Conservation (phyloP, 345 rosid species). For the Lenwebbia sp. region DNA sequence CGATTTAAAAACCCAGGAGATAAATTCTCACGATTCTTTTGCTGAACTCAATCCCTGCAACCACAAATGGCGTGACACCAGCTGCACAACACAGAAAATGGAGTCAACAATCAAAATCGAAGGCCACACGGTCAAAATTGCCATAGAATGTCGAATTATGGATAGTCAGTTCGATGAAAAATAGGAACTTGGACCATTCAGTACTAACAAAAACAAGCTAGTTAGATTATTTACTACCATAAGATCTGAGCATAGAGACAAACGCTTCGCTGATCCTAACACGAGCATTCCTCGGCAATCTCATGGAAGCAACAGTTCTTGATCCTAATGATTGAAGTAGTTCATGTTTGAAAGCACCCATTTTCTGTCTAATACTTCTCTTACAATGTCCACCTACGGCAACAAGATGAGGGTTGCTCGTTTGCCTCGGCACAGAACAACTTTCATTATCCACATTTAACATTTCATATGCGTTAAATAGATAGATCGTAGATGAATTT, state of each 20-base stretch:
- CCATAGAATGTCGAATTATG: no score
- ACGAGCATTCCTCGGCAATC: not conserved
- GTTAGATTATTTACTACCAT: not conserved
- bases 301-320: not conserved
- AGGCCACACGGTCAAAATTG: not conserved
- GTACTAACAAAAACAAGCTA: not conserved
- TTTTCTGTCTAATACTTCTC: not conserved
- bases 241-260: not conserved
- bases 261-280: not conserved
- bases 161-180: not conserved
- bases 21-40: conserved; percentile 54
- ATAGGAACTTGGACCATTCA: not conserved
- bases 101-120: not conserved
- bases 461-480: not conserved
- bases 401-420: not conserved
- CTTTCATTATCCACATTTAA: not conserved
- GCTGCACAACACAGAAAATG: conserved; percentile 29
- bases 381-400: not conserved
- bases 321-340: not conserved
- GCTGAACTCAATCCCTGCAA: conserved; percentile 89
- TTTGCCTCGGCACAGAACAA: not conserved
- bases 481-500: not conserved
- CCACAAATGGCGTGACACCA: conserved; percentile 63
- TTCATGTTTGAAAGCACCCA: not conserved
- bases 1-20: not conserved